Percentiles rank a stretch among this genome's conserved stretches.
Conservation (phyloP, 768 basidiomycete species). For the Psilocybe sp. region DNA sequence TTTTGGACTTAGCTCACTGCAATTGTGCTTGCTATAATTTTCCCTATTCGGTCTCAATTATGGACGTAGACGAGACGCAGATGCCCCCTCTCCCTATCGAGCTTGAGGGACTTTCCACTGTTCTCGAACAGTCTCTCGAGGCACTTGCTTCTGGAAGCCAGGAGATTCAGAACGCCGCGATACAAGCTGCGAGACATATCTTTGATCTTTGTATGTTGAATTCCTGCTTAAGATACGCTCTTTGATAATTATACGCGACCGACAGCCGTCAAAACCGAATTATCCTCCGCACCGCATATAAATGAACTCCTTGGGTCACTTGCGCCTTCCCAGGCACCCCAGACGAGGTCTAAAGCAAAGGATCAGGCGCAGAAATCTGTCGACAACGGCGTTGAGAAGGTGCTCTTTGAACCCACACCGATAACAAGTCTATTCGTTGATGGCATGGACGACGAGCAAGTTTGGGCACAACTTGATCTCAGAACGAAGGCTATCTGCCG, state of each 20-base stretch:
- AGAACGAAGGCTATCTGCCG: slow-evolving; percentile 67
- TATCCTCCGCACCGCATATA: slow-evolving; percentile 60
- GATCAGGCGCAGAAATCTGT: slow-evolving; percentile 38
- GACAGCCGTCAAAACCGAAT: slow-evolving; percentile 68
- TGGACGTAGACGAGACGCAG: neutral
- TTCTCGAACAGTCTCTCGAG: slow-evolving; percentile 55
- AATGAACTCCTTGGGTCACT: slow-evolving; percentile 65
- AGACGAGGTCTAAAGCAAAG: slow-evolving; percentile 67
- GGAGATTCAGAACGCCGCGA: slow-evolving; percentile 53
- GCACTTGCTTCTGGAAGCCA: slow-evolving; percentile 51
- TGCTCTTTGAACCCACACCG: slow-evolving; percentile 59
- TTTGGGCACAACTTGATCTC: slow-evolving; percentile 94
- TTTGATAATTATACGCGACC: slow-evolving; percentile 7
- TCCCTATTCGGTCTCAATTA: neutral
- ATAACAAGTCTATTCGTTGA: slow-evolving; percentile 71
- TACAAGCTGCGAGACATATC: slow-evolving; percentile 68
- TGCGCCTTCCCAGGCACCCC: slow-evolving; percentile 63
- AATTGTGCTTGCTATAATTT: neutral
- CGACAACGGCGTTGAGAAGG: slow-evolving; percentile 26
- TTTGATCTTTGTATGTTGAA: slow-evolving; percentile 68
- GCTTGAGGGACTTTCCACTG: slow-evolving; percentile 47
- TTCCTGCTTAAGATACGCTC: neutral
- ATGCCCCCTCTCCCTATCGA: slow-evolving; percentile 23
- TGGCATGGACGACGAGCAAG: slow-evolving; percentile 79
- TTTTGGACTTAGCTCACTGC: slow-evolving; percentile 8